Conservation (phyloP, 768 basidiomycete species). For the Coprinopsis cinerea region DNA sequence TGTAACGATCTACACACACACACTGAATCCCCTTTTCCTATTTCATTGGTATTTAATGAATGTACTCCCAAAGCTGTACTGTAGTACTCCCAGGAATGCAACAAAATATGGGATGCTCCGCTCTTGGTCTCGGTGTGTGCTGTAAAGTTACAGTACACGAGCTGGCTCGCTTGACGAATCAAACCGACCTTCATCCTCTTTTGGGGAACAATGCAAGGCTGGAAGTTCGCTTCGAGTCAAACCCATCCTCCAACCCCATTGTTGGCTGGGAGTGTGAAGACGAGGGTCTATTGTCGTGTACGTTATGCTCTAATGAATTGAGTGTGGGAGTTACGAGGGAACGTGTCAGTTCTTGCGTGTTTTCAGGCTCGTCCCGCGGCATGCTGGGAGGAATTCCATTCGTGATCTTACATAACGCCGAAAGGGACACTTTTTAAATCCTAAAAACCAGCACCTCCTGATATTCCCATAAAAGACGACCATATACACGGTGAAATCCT, state of each 20-base stretch:
- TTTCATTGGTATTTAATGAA: too few relatives aligned
- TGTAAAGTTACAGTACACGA: too few relatives aligned
- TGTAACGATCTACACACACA: background rate
- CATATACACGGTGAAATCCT: too few relatives aligned
- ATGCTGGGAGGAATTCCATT: too few relatives aligned
- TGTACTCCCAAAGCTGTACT: too few relatives aligned
- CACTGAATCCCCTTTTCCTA: background rate
- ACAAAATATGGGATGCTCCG: too few relatives aligned
- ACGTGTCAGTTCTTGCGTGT: background rate
- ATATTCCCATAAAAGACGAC: too few relatives aligned
- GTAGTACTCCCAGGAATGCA: too few relatives aligned
- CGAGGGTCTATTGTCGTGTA: background rate
- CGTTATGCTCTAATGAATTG: background rate
- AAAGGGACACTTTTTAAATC: too few relatives aligned
- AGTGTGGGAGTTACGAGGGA: background rate
- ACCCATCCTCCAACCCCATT: background rate
- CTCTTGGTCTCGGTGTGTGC: background rate
- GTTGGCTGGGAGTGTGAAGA: background rate
- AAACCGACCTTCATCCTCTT: background rate
- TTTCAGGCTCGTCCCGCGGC: too few relatives aligned
- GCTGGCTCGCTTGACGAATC: background rate
- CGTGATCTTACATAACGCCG: too few relatives aligned
- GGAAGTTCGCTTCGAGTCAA: background rate
- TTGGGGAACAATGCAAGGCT: background rate
- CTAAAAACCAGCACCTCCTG: too few relatives aligned